Percentiles rank a stretch among this genome's conserved stretches.
Conservation (phyloP, 148 eudicot species). For the Vaccinium corymbosum region DNA sequence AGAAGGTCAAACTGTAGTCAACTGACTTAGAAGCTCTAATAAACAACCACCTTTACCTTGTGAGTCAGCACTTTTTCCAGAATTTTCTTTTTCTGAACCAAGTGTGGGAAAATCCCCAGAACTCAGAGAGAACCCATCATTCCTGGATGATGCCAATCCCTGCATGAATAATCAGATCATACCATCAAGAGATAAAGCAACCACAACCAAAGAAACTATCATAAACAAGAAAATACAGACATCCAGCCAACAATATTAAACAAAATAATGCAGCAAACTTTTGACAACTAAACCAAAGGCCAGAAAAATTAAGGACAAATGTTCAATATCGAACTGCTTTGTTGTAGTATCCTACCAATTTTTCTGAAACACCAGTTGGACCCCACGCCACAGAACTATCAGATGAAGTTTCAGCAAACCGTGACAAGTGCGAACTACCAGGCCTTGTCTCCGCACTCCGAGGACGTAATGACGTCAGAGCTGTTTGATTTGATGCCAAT, state of each 20-base stretch:
- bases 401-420: conserved; percentile 78
- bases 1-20: background rate
- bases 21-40: background rate
- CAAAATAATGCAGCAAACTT: background rate
- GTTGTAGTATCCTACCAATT: conserved; percentile 47
- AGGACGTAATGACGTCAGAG: conserved; percentile 66
- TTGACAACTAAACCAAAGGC: background rate
- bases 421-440: conserved; percentile 84
- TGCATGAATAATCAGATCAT: conserved; percentile 32
- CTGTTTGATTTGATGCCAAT: conserved; percentile 57
- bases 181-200: conserved; percentile 6
- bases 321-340: background rate
- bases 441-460: conserved; percentile 93
- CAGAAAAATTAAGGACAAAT: background rate
- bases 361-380: conserved; percentile 47
- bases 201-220: background rate
- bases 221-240: background rate
- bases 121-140: conserved; percentile 66
- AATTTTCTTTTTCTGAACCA: conserved; percentile 71
- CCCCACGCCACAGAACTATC: conserved; percentile 61
- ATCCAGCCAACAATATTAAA: background rate
- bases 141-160: conserved; percentile 44
- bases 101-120: conserved; percentile 97
- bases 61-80: conserved; percentile 42
- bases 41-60: conserved; percentile 45